Base-by-base conservation (phyloP, 169 alveolate genomes). In the Toxoplasma gondii region DNA sequence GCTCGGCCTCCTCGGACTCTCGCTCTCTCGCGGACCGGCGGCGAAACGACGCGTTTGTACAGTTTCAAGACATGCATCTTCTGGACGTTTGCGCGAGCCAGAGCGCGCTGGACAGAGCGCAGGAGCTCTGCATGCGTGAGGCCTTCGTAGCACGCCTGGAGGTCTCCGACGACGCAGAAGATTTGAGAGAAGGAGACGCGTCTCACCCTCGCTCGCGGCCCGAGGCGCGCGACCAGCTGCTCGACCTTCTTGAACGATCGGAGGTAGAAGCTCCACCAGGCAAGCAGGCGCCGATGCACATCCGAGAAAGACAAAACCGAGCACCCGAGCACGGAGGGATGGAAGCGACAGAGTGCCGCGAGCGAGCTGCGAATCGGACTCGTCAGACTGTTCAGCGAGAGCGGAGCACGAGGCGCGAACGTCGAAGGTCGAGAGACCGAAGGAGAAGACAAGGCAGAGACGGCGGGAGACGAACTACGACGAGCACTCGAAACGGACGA, bases 151-250 rank as follows among this genome's bases (percentile, higher is more conserved):
- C 94, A 91, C 36, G 86, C 80, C 69, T 83, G 83, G 49, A 91
- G n/a, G 58, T 91, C 94, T 17, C 94, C 94, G 44, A 91, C 94
- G 58, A 91, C 90, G n/a, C 10, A 83, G 54, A 34, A 82, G 90
- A 78, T 74, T 38, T 86, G 94, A 53, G 83, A 86, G 19, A 91
- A 17, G 54, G 53, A 49, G 64, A 78, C 94, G 36, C 90, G 90
- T 1, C 34, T 54, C 36, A 91, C 54, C 64, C 94, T 78, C 78
- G 54, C 58, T 34, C 90, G 54, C 43, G 90, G 94, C 22, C 94
- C 94, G 58, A 43, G 67, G 64, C 69, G 88, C 49, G 45, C 74
- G 39, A 91, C 88, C 64, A 91, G 78, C 27, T 53, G 17, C 64
- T 69, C 44, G 43, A 78, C 64, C 2, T 38, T 78, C 80, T n/a